A percentile compares a stretch with the other conserved stretches of the same genome.
Conservation (phyloP, 768 basidiomycete genomes). For the Serendipita indica region DNA sequence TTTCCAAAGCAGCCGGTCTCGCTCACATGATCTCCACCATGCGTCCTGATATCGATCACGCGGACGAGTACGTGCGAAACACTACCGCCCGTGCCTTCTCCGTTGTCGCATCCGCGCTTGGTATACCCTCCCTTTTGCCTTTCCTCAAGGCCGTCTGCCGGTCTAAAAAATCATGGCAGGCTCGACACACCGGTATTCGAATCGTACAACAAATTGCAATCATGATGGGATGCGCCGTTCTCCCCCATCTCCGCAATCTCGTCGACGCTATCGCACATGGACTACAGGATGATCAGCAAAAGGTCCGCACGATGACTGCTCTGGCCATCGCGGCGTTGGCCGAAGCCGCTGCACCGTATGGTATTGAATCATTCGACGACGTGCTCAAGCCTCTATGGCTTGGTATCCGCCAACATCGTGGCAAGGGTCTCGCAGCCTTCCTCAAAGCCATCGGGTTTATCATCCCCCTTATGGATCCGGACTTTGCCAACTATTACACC, state of each 20-base stretch:
- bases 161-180: slow-evolving; percentile 99
- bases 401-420: slow-evolving; percentile 87
- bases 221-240: slow-evolving; percentile 99
- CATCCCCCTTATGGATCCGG: slow-evolving; percentile 98
- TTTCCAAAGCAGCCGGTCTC: slow-evolving; percentile 95
- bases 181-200: slow-evolving; percentile 96
- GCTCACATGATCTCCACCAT: slow-evolving; percentile 99
- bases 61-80: slow-evolving; percentile 97
- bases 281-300: slow-evolving; percentile 86
- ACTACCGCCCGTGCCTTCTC: slow-evolving; percentile 98
- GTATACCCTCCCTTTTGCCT: slow-evolving; percentile 91
- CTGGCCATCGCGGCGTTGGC: slow-evolving; percentile 84
- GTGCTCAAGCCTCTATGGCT: slow-evolving; percentile 91
- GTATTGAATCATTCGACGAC: slow-evolving; percentile 98
- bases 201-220: slow-evolving; percentile 99
- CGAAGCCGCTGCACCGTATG: slow-evolving; percentile 94
- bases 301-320: slow-evolving; percentile 92
- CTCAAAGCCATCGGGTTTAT: slow-evolving; percentile 98
- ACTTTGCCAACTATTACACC: slow-evolving; percentile 98
- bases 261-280: slow-evolving; percentile 94
- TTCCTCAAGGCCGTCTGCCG: slow-evolving; percentile 98
- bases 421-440: slow-evolving; percentile 89
- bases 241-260: slow-evolving; percentile 90
- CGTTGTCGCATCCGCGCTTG: slow-evolving; percentile 95
- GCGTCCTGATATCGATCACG: slow-evolving; percentile 98